Evolutionary conservation across 2,329 filamentous ascomycete genomes (phyloP), one percentile per base, ranked within the genome.

Genomic region (Aureobasidium uvarum): DNA sequence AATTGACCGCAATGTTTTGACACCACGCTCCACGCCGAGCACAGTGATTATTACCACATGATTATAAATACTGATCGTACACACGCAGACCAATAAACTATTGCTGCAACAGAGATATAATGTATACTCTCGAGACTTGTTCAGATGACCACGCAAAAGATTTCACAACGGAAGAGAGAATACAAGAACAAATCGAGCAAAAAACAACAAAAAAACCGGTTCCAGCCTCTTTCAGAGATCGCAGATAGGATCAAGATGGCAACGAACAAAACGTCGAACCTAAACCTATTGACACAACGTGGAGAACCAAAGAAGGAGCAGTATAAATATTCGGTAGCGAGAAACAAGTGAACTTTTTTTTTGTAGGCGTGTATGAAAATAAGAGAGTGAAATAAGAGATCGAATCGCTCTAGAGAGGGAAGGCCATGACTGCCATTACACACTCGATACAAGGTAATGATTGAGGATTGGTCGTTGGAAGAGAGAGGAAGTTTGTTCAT

Each of bases 401-500:
- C 10, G 1, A 8, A 13, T 8, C 33, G 33, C 33, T 38, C 20
- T n/a, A 23, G 5, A 23, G 20, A 5, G 20, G n/a, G 13, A 18
- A 25, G 14, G 20, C 20, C 41, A n/a, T 18, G 20, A 36, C 33
- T 36, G 33, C 33, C 8, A 10, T 8, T 6, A 36, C 8, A 36
- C 10, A 36, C 33, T 11, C 33, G 10, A 36, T 36, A 36, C 33
- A 36, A 36, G 33, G 28, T 52, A 6, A 10, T 20, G 31, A 46
- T 55, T 28, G 33, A 28, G 52, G 25, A 36, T 28, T 20, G 11
- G 20, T 33, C 11, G 48, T 46, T 23, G 50, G 10, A 5, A 31
- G 20, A 41, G 52, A 41, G 52, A 55, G n/a, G 23, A 39, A 18
- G 28, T 50, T 50, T 51, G 36, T 23, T 62, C 58, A 62, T 62